phyloP scores from a whole-genome alignment of 805 yeast species.

The Barnettozyma salicaria region DNA sequence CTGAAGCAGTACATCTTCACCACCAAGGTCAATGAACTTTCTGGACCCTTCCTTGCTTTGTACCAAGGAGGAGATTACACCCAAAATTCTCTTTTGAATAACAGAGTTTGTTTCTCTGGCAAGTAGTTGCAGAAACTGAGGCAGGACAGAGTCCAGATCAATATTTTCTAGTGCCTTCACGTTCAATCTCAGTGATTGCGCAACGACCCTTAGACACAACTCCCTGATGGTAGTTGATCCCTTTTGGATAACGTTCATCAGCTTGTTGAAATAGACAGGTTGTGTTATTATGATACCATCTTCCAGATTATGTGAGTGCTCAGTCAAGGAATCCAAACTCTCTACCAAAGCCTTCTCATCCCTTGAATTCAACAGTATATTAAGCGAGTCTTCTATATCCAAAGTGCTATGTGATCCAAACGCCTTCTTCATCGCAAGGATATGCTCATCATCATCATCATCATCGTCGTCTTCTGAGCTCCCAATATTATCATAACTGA shows the following conservation, averaged over 20 bases:
- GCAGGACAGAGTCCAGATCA: conserved; percentile 12
- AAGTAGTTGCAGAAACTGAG: conserved; percentile 10
- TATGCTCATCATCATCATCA: conserved; percentile 18
- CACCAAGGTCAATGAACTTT: conserved; percentile 16
- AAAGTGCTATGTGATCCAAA: conserved; percentile 14
- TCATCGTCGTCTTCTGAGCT: no score
- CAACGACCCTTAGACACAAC: conserved; percentile 51
- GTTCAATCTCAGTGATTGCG: conserved; percentile 70
- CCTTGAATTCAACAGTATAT: neutral
- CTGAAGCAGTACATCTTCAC: conserved; percentile 23
- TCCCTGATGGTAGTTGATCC: conserved; percentile 35
- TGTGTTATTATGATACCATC: conserved; percentile 47
- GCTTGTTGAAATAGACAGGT: conserved; percentile 26
- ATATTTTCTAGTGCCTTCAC: conserved; percentile 47
- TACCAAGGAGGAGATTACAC: conserved; percentile 44
- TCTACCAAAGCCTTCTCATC: conserved; percentile 14
- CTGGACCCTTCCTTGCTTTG: conserved; percentile 31
- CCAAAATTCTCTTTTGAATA: conserved; percentile 43
- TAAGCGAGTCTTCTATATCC: conserved; percentile 18
- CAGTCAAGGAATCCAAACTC: conserved; percentile 38
- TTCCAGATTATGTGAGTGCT: conserved; percentile 62
- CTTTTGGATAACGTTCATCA: conserved; percentile 26
- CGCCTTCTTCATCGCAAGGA: conserved; percentile 21
- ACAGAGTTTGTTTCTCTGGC: conserved; percentile 25
- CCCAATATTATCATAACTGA: conserved; percentile 11